Base-by-base conservation (phyloP, 768 basidiomycete species). In the Lentinula edodes region DNA sequence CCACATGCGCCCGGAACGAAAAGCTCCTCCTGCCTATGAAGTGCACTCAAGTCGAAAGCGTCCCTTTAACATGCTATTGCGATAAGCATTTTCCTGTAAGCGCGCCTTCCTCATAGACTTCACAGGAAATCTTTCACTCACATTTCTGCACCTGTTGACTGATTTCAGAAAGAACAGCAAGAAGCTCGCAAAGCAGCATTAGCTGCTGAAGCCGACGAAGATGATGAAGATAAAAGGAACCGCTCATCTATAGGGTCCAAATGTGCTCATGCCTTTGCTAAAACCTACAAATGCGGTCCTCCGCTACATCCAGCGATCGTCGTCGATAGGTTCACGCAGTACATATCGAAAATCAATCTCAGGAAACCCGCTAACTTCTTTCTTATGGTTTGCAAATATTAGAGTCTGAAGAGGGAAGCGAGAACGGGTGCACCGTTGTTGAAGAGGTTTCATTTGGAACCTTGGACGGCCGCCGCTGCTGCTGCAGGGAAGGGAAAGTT, bases 371-470 rank as follows among this genome's bases (percentile, higher is more conserved):
- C 74, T 2, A 88, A 91, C 50, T 91, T 95, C 60, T 74, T 98
- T 10, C 81, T 86, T 53, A 73, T 85, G 67, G 79, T 95, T 36
- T 95, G 91, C 68, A 84, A 86, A 68, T 99, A 98, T 69, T 99
- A 97, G 97, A 98, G 97, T 74, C 72, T 99, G 72, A 98, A 99
- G 75, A 79, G 97, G 4, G 96, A 98, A 71, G 93, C 87, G 1
- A 82, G 97, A 63, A 75, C 95, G 43, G 97, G 97, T 4, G 97
- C 97, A 8, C 96, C 97, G 10, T 73, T 98, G 63, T 73, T 99
- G 65, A 98, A 98, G 74, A 71, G 97, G 58, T 71, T 99, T 61
- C 95, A 99, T 75, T 77, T 98, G 32, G 96, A 99, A 76, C 96
- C 97, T 0, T 98, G 97, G 97, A 98, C 95, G 0, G 92, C 93